A percentile compares a stretch with the other conserved stretches of the same genome.
These are phyloP conservation scores for Melaleuca quinquenervia DNA, from an alignment of 345 rosid genomes.

Conservation along the genomic window DNA sequence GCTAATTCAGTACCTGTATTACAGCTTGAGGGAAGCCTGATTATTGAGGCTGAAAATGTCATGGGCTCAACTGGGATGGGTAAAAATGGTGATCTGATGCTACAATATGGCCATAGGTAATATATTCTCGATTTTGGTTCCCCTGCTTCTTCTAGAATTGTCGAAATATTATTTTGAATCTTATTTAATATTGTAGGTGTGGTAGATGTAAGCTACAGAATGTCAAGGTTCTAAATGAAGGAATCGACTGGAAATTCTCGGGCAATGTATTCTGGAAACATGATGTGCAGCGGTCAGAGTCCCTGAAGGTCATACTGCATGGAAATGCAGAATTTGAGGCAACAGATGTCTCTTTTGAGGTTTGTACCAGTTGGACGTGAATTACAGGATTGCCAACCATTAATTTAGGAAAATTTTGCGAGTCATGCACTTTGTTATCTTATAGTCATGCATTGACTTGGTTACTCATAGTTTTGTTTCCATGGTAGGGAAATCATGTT, in stretches of 20 bases:
- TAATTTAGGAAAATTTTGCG: not conserved
- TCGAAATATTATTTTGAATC: not conserved
- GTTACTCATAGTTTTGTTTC: not conserved
- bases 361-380: slow-evolving; percentile 3
- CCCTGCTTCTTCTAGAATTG: not conserved
- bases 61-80: slow-evolving; percentile 56
- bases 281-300: slow-evolving; percentile 52
- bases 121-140: not conserved
- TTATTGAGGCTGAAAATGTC: slow-evolving; percentile 54
- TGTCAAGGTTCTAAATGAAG: slow-evolving; percentile 58
- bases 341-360: slow-evolving; percentile 55
- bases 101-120: slow-evolving; percentile 69
- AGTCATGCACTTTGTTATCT: not conserved
- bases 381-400: not conserved
- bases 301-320: slow-evolving; percentile 56
- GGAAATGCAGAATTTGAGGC: slow-evolving; percentile 98
- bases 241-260: slow-evolving; percentile 67
- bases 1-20: slow-evolving; percentile 8
- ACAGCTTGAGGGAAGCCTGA: slow-evolving; percentile 84
- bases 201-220: slow-evolving; percentile 76
- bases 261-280: slow-evolving; percentile 87
- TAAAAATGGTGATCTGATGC: slow-evolving; percentile 44
- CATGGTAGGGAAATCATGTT: slow-evolving; percentile 63
- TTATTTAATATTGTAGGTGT: slow-evolving; percentile 37
- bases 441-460: not conserved